phyloP scores from a whole-genome alignment of 2,329 filamentous ascomycete genomes.

The Ampelomyces quisqualis region DNA sequence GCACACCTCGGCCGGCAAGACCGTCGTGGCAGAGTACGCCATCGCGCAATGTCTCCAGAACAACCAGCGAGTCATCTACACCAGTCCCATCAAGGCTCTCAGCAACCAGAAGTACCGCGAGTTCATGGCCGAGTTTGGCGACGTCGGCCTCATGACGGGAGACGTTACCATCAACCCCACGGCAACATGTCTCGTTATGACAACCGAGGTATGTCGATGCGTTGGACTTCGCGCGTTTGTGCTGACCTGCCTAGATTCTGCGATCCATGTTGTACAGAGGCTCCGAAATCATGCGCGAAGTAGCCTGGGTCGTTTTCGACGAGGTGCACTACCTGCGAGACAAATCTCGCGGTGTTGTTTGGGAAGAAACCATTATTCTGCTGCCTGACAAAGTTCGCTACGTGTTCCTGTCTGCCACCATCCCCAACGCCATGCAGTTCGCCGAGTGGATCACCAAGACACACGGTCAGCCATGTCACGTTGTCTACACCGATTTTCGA shows the following conservation, averaged over 20 bases:
- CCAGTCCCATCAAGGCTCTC: conserved; percentile 96
- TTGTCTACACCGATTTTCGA: conserved; percentile 98
- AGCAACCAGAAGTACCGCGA: conserved; percentile 99
- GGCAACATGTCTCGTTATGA: conserved; percentile 97
- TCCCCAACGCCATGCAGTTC: conserved; percentile 98
- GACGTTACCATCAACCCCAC: conserved; percentile 99
- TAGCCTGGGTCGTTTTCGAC: conserved; percentile 97
- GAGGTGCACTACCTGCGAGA: conserved; percentile 99
- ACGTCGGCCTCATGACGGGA: conserved; percentile 97
- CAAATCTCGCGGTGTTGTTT: conserved; percentile 90
- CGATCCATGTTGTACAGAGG: conserved; percentile 97
- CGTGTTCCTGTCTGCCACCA: conserved; percentile 96
- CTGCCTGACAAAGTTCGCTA: conserved; percentile 98
- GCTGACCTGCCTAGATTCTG: conserved; percentile 66
- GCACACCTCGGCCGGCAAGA: conserved; percentile 97
- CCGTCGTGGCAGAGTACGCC: conserved; percentile 96
- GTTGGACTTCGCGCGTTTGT: not conserved
- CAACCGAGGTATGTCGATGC: conserved; percentile 65
- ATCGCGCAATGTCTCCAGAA: conserved; percentile 96
- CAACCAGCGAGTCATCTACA: conserved; percentile 98
- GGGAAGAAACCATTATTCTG: conserved; percentile 98
- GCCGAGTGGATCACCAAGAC: conserved; percentile 99
- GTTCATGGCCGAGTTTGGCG: conserved; percentile 91
- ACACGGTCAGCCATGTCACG: conserved; percentile 95
- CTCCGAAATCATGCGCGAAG: conserved; percentile 99